Conservation (phyloP, 257 asterid species). For the Asclepias syriaca region DNA sequence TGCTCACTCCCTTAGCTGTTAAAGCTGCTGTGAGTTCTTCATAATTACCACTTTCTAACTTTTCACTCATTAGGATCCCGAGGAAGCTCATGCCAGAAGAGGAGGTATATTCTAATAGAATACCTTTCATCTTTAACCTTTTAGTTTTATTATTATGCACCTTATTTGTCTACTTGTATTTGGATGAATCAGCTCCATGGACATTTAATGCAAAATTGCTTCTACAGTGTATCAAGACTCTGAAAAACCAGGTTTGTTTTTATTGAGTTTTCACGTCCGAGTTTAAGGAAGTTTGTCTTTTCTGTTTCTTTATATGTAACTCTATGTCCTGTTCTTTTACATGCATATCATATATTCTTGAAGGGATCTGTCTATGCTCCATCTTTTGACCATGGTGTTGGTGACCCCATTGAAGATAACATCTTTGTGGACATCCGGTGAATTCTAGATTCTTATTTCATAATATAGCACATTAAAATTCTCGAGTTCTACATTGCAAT, state of each 20-base stretch:
- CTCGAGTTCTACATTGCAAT: not conserved
- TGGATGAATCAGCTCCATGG: constrained; percentile 81
- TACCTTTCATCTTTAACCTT: too few relatives aligned
- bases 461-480: not conserved
- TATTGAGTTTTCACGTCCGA: constrained; percentile 7
- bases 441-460: constrained; percentile 22
- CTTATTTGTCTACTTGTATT: not conserved
- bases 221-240: constrained; percentile 52
- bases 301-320: not conserved
- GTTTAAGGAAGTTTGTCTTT: not conserved
- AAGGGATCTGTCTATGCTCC: constrained; percentile 90
- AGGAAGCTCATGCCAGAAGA: constrained; percentile 96
- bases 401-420: constrained; percentile 95
- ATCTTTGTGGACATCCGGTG: constrained; percentile 81
- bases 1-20: not conserved
- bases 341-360: constrained; percentile 13
- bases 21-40: constrained; percentile 5
- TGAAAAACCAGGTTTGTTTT: constrained; percentile 54
- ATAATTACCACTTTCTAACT: constrained; percentile 16
- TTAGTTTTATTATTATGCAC: not conserved
- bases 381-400: constrained; percentile 91
- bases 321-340: not conserved
- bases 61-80: constrained; percentile 59
- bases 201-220: constrained; percentile 77
- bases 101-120: constrained; percentile 55